Base-by-base conservation (phyloP, 176 grass and related monocot species). In the Aegilops bicornis region DNA sequence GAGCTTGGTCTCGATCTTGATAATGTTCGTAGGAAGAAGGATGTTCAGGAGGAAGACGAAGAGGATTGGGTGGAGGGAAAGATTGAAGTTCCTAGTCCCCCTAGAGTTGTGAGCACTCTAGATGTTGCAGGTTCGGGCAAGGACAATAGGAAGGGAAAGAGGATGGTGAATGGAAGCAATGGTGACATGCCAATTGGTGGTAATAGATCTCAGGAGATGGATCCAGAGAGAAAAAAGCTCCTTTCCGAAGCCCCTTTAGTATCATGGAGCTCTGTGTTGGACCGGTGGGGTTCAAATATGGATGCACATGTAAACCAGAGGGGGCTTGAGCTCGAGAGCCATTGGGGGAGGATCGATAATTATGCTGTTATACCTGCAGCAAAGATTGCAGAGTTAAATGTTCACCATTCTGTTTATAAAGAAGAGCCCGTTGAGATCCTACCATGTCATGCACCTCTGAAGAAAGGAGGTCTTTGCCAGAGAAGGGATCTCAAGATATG, bases 301-400 rank as follows among this genome's bases (percentile, higher is more conserved):
- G 93, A 95, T 89, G 90, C 69, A 77, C 71, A 91, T 79, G 91
- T 94, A 32, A 98, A 98, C 59, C 96, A 98, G 67, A 95, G 93
- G 81, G 93, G 93, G 16, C 90, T 98, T 36, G 96, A 95, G 78
- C 79, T 98, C 2, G 88, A 95, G 71, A 88, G 83, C 69, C 93
- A 98, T 69, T 98, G 96, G 96, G 96, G 96, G 29, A 95, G 96
- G 79, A 90, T 98, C 27, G 93, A 98, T 76, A 89, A 95, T 79
- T 91, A 95, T 86, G 94, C 91, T 60, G 89, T 95, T 85, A 98
- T 98, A 89, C 93, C 96, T 79, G 93, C 91, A 64, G 88, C 92
- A 60, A 98, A 95, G 83, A 94, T 98, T 84, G 91, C 96, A 31
- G 96, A 98, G 84, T 85, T 98, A 73, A 98, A 78, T 86, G 80